phyloP scores from a whole-genome alignment of 2,329 filamentous ascomycete species.

The Periconia macrospinosa region DNA sequence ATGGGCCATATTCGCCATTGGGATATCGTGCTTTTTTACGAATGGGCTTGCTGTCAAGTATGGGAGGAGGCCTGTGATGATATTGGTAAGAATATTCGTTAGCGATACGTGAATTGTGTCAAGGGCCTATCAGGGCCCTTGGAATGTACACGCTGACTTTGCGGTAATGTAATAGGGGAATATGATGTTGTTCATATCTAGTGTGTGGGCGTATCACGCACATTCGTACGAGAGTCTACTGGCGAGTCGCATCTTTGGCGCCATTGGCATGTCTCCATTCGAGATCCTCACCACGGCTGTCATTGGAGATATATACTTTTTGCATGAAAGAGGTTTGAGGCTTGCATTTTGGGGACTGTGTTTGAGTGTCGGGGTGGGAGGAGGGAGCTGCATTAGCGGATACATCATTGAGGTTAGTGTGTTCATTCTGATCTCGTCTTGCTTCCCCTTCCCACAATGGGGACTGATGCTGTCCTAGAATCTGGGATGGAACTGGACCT shows the following conservation, averaged over 20 bases:
- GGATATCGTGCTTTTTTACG: conserved; percentile 20
- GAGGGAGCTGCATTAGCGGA: conserved; percentile 19
- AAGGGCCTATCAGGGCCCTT: too few species aligned
- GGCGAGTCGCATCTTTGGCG: conserved; percentile 21
- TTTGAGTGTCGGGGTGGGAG: conserved; percentile 18
- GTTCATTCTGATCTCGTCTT: conserved; percentile 46
- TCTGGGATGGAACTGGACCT: conserved; percentile 76
- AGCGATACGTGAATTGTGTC: too few species aligned
- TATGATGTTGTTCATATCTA: conserved; percentile 18
- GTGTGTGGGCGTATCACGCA: conserved; percentile 23
- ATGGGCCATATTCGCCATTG: conserved; percentile 27
- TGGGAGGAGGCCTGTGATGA: conserved; percentile 21
- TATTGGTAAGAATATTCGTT: not conserved
- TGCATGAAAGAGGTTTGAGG: conserved; percentile 78
- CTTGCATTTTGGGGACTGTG: conserved; percentile 63
- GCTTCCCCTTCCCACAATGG: not conserved
- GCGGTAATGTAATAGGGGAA: conserved; percentile 7
- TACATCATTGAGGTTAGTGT: conserved; percentile 54
- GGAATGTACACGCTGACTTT: too few species aligned
- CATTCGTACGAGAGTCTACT: conserved; percentile 17
- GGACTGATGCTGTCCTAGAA: conserved; percentile 8
- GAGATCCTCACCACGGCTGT: conserved; percentile 54
- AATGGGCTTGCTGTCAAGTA: conserved; percentile 22
- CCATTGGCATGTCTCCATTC: conserved; percentile 25
- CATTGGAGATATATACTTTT: conserved; percentile 85